A percentile compares a stretch with the other conserved stretches of the same genome.
Conservation (phyloP, 2,329 filamentous ascomycete genomes). For the Neonectria magnoliae region DNA sequence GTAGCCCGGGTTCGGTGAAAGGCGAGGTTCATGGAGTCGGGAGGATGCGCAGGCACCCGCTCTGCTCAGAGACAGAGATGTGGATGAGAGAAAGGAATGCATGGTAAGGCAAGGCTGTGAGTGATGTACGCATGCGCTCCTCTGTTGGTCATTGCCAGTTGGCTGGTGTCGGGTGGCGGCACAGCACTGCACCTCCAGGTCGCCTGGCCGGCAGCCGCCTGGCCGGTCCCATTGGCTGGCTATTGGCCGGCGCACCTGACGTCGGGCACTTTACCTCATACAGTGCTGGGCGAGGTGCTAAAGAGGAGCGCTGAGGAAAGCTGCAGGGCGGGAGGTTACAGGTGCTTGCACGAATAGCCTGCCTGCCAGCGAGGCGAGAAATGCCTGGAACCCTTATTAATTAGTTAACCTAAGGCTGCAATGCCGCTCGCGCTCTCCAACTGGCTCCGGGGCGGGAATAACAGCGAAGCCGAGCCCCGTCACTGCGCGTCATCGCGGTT, state of each 20-base stretch:
- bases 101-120: slow-evolving; percentile 36
- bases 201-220: slow-evolving; percentile 25
- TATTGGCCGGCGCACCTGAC: slow-evolving; percentile 35
- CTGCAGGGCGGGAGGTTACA: background rate
- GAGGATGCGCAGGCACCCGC: slow-evolving; percentile 6
- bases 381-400: background rate
- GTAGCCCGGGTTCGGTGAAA: background rate
- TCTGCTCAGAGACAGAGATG: slow-evolving; percentile 1
- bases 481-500: background rate
- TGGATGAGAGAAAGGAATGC: slow-evolving; percentile 23
- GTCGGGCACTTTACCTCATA: background rate
- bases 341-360: background rate
- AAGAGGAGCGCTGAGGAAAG: background rate
- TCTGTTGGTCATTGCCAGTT: slow-evolving; percentile 20
- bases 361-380: background rate
- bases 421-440: background rate
- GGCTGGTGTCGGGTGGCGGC: slow-evolving; percentile 17
- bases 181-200: background rate
- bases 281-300: slow-evolving; percentile 10
- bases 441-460: slow-evolving; percentile 17
- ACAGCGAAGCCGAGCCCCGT: slow-evolving; percentile 14
- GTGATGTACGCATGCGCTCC: slow-evolving; percentile 16
- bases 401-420: background rate
- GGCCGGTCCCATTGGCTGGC: slow-evolving; percentile 11
- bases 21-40: slow-evolving; percentile 13